Percentiles rank a stretch among this genome's conserved stretches.
Evolutionary conservation across 78 protist species (phyloP).

Genomic region (Dictyostelium discoideum): DNA sequence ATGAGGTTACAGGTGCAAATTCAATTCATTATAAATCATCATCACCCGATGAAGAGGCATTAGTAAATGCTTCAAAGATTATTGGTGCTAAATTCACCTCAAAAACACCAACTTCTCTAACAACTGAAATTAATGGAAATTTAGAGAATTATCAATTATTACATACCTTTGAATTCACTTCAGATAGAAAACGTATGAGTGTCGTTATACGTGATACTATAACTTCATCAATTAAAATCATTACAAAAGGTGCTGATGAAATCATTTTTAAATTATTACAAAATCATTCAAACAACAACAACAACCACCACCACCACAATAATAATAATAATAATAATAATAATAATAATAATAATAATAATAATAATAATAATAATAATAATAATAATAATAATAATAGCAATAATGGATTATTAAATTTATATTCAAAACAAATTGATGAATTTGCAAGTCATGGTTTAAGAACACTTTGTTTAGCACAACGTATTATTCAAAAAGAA

Average conservation of each 20-base stretch:
- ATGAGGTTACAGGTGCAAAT: background rate
- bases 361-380: background rate
- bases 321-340: background rate
- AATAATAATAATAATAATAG: background rate
- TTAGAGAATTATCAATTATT: conserved; percentile 58
- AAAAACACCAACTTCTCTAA: conserved; percentile 1
- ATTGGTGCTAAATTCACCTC: conserved; percentile 83
- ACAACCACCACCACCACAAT: background rate
- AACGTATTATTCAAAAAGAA: conserved; percentile 40
- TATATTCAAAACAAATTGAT: conserved; percentile 49
- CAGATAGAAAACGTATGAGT: conserved; percentile 91
- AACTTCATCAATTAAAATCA: conserved; percentile 24
- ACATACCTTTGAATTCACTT: conserved; percentile 83
- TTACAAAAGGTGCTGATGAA: conserved; percentile 90
- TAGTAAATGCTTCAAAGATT: conserved; percentile 85
- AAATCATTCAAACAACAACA: background rate
- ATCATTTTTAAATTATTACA: conserved; percentile 59
- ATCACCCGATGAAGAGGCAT: conserved; percentile 96
- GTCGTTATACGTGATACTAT: conserved; percentile 63
- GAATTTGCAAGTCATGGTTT: conserved; percentile 87
- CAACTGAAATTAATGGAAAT: conserved; percentile 25
- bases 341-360: background rate
- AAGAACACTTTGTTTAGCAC: conserved; percentile 93
- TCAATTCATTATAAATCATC: conserved; percentile 83
- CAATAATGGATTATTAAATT: background rate